Percentiles rank a stretch among this genome's conserved stretches.
phyloP scores from a whole-genome alignment of 1,284 basidiomycete species.

The Naganishia sp. region DNA sequence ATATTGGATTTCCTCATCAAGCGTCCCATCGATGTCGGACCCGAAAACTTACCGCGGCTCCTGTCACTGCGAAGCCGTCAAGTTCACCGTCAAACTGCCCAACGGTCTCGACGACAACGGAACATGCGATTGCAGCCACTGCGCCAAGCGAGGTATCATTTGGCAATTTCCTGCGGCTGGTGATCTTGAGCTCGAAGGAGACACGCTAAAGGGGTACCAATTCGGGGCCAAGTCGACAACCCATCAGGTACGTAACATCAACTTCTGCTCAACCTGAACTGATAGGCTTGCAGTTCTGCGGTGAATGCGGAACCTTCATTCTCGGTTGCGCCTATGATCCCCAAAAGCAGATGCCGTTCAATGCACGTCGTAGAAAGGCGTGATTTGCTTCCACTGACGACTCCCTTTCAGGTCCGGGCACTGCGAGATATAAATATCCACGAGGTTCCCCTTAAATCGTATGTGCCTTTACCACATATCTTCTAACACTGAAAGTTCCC shows the following conservation, averaged over 20 bases:
- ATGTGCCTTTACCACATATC: background rate
- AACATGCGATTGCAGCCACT: slow-evolving; percentile 37
- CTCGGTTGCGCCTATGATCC: slow-evolving; percentile 8
- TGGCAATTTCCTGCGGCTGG: slow-evolving; percentile 33
- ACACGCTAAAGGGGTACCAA: slow-evolving; percentile 28
- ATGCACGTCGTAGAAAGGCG: slow-evolving; percentile 24
- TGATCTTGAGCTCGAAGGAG: slow-evolving; percentile 26
- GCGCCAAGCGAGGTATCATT: slow-evolving; percentile 34
- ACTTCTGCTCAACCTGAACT: background rate
- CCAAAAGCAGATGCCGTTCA: slow-evolving; percentile 31
- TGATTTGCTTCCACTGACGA: background rate
- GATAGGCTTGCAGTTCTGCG: slow-evolving; percentile 32
- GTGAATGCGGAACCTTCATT: slow-evolving; percentile 34
- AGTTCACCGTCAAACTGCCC: slow-evolving; percentile 31
- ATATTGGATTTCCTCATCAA: too few relatives aligned
- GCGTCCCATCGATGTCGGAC: background rate
- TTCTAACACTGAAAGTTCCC: background rate
- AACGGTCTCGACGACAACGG: slow-evolving; percentile 27
- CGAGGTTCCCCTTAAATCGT: slow-evolving; percentile 32
- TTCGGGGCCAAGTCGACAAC: slow-evolving; percentile 33
- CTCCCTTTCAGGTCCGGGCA: slow-evolving; percentile 30
- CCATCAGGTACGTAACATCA: slow-evolving; percentile 32
- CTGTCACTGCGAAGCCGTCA: slow-evolving; percentile 37
- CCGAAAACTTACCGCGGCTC: slow-evolving; percentile 31
- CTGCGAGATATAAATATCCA: slow-evolving; percentile 35